These are phyloP conservation scores for Kwoniella pini DNA, from an alignment of 768 basidiomycete genomes.

Conservation along the genomic window DNA sequence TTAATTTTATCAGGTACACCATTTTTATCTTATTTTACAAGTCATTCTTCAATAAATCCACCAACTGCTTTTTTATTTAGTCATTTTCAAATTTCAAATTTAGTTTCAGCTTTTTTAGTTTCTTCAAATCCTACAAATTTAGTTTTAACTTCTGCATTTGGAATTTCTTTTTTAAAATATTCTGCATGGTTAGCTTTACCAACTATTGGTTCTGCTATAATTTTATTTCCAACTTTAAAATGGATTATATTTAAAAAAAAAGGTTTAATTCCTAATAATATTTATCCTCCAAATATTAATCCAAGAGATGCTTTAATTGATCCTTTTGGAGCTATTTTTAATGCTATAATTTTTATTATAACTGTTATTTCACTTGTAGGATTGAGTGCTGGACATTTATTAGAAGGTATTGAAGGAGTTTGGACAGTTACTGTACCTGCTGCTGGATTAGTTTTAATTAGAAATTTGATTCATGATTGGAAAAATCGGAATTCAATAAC, in stretches of 20 bases:
- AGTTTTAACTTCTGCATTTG: slow-evolving; percentile 83
- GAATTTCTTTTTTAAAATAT: slow-evolving; percentile 72
- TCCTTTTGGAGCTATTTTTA: slow-evolving; percentile 71
- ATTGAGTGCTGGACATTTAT: slow-evolving; percentile 60
- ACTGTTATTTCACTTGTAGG: slow-evolving; percentile 75
- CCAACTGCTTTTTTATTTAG: slow-evolving; percentile 58
- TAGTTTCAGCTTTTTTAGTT: slow-evolving; percentile 66
- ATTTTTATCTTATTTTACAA: slow-evolving; percentile 84
- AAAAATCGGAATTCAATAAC: neutral
- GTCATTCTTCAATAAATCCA: slow-evolving; percentile 60
- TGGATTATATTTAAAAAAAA: slow-evolving; percentile 32
- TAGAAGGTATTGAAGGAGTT: slow-evolving; percentile 52
- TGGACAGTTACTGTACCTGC: slow-evolving; percentile 73
- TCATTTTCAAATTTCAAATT: slow-evolving; percentile 71
- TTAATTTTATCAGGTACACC: slow-evolving; percentile 88
- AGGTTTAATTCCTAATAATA: slow-evolving; percentile 34
- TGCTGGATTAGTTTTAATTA: slow-evolving; percentile 68
- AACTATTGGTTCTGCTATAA: slow-evolving; percentile 65
- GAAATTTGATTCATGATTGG: slow-evolving; percentile 58
- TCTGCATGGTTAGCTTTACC: slow-evolving; percentile 82
- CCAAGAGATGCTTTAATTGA: slow-evolving; percentile 70
- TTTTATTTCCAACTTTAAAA: slow-evolving; percentile 61
- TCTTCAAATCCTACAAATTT: slow-evolving; percentile 94
- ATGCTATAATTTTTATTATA: slow-evolving; percentile 65
- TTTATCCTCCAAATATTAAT: slow-evolving; percentile 52